Evolutionary conservation across 192 early-diverging fungal species (phyloP).

Genomic region (Coemansia sp.): DNA sequence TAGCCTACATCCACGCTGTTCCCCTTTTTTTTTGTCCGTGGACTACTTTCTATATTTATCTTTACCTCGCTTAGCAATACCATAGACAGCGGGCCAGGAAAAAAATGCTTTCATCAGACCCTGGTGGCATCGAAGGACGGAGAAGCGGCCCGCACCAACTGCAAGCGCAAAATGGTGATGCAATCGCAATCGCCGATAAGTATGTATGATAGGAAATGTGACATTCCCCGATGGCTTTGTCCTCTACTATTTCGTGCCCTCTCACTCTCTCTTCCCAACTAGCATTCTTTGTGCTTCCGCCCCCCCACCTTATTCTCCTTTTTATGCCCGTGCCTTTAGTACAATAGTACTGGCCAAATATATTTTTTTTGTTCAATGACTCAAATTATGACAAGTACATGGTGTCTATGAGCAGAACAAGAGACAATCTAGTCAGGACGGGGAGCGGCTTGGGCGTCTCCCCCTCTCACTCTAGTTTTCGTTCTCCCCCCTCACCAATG

Average conservation of each 20-base stretch:
- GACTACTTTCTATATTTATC: background rate
- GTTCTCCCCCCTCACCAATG: background rate
- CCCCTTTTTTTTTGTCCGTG: background rate
- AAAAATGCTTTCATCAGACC: constrained; percentile 32
- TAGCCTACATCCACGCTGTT: background rate
- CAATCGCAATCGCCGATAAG: constrained; percentile 9
- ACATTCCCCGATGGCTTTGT: constrained; percentile 3
- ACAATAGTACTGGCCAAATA: background rate
- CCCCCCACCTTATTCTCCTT: background rate
- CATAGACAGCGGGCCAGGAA: background rate
- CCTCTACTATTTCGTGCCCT: background rate
- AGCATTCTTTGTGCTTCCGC: background rate
- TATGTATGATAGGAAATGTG: constrained; percentile 14
- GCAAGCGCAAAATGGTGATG: background rate
- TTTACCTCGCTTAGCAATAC: background rate
- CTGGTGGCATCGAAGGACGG: constrained; percentile 1
- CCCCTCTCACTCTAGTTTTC: background rate
- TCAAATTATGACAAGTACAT: background rate
- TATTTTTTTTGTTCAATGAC: background rate
- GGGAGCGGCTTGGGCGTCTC: background rate
- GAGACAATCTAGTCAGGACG: background rate
- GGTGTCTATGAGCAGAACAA: background rate
- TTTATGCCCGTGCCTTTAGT: background rate
- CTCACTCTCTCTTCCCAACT: background rate
- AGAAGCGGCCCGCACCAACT: constrained; percentile 6